A percentile compares a stretch with the other conserved stretches of the same genome.
Evolutionary conservation across 2,329 filamentous ascomycete species (phyloP).

Genomic region (Colletotrichum neosansevieriae): DNA sequence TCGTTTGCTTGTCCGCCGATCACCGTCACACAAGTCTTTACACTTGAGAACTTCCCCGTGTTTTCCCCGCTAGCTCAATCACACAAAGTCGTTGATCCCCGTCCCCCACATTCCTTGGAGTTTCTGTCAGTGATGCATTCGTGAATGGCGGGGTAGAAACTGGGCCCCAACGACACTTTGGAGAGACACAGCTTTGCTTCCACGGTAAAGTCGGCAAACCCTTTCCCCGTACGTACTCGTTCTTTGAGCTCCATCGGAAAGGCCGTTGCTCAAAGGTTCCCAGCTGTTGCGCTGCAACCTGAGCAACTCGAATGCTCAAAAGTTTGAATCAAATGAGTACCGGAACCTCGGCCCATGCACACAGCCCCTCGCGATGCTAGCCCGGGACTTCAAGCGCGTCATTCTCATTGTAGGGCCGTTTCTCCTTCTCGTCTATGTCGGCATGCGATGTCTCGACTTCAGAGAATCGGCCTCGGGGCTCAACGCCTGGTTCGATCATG

Average conservation of each 20-base stretch:
- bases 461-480: background rate
- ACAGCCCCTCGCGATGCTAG: constrained; percentile 46
- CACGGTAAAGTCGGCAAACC: background rate
- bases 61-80: background rate
- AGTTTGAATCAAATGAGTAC: background rate
- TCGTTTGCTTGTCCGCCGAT: constrained; percentile 5
- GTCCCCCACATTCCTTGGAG: constrained; percentile 18
- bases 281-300: background rate
- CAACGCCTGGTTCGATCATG: constrained; percentile 25
- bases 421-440: constrained; percentile 48
- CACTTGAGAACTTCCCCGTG: background rate
- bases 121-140: constrained; percentile 12
- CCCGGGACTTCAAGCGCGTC: constrained; percentile 49
- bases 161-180: background rate
- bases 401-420: constrained; percentile 47
- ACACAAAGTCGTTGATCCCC: background rate
- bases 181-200: background rate
- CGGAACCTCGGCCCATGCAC: background rate
- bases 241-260: background rate
- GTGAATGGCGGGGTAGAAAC: constrained; percentile 5
- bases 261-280: background rate
- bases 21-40: constrained; percentile 10
- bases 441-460: constrained; percentile 29
- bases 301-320: background rate
- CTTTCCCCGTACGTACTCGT: background rate